These are phyloP conservation scores for Penicillium sp. DNA, from an alignment of 2,329 filamentous ascomycete species.

Conservation along the genomic window DNA sequence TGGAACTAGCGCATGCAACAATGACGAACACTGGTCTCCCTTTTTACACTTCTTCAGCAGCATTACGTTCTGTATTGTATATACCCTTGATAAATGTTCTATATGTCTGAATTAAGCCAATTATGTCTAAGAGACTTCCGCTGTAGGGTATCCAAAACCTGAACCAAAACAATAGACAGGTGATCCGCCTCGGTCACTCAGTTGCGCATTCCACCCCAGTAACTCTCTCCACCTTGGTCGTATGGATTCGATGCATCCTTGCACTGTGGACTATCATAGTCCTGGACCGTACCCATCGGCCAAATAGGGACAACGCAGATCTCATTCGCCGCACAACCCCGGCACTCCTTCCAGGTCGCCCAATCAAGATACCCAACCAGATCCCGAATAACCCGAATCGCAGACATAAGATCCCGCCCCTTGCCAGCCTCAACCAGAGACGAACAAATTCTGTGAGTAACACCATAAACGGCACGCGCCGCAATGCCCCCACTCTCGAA, in stretches of 20 bases:
- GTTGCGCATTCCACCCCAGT: slow-evolving; percentile 24
- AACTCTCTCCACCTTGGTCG: slow-evolving; percentile 20
- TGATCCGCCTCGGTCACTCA: neutral
- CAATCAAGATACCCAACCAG: slow-evolving; percentile 55
- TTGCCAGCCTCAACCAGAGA: slow-evolving; percentile 26
- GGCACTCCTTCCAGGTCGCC: slow-evolving; percentile 59
- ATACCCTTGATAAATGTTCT: neutral
- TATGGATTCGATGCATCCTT: slow-evolving; percentile 26
- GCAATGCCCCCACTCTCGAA: slow-evolving; percentile 18
- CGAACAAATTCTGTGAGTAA: slow-evolving; percentile 32
- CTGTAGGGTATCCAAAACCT: neutral
- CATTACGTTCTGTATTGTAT: neutral
- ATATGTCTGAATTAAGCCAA: neutral
- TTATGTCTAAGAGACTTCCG: neutral
- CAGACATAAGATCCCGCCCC: slow-evolving; percentile 20
- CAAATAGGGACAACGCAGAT: slow-evolving; percentile 63
- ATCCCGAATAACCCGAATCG: slow-evolving; percentile 31
- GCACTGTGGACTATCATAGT: slow-evolving; percentile 53
- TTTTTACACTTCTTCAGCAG: neutral
- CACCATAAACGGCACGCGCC: slow-evolving; percentile 25
- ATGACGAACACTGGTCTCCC: neutral
- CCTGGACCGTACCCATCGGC: slow-evolving; percentile 55
- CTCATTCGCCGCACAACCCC: slow-evolving; percentile 53
- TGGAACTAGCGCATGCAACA: neutral
- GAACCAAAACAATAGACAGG: too few relatives aligned